Conservation (phyloP, 441 rosid species). For the Arabidopsis lyrata region DNA sequence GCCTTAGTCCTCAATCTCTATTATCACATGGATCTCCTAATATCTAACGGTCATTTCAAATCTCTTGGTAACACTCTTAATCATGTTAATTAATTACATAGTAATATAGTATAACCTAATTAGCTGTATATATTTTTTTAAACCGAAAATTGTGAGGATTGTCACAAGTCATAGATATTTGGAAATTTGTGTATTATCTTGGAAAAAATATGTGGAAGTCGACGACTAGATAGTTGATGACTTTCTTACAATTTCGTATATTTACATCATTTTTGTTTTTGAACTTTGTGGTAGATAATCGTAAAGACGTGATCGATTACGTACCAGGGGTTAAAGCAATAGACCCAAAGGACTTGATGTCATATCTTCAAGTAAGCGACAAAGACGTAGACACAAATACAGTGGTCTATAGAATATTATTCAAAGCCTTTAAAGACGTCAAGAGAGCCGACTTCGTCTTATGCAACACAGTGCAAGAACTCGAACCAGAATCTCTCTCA, state of each 20-base stretch:
- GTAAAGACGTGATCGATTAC: slow-evolving; percentile 57
- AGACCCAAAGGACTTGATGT: slow-evolving; percentile 57
- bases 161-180: slow-evolving; percentile 1
- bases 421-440: slow-evolving; percentile 52
- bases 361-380: slow-evolving; percentile 58
- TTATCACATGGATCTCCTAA: slow-evolving; percentile 62
- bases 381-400: slow-evolving; percentile 49
- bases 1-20: slow-evolving; percentile 66
- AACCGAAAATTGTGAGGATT: too few species aligned
- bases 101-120: too few species aligned
- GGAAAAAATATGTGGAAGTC: slow-evolving; percentile 3
- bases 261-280: not conserved
- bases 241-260: too few species aligned
- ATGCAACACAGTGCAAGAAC: slow-evolving; percentile 64
- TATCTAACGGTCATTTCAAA: slow-evolving; percentile 59
- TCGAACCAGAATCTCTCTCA: slow-evolving; percentile 52
- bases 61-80: slow-evolving; percentile 50
- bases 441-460: slow-evolving; percentile 59
- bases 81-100: not conserved
- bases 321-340: slow-evolving; percentile 64
- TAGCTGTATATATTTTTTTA: too few species aligned
- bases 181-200: not conserved
- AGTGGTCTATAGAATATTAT: slow-evolving; percentile 50
- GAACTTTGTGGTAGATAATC: slow-evolving; percentile 45
- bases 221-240: slow-evolving; percentile 1